Percentiles rank a stretch among this genome's conserved stretches.
phyloP scores from a whole-genome alignment of 1,139 yeast species.

The Nakaseomyces uthaithaninus region DNA sequence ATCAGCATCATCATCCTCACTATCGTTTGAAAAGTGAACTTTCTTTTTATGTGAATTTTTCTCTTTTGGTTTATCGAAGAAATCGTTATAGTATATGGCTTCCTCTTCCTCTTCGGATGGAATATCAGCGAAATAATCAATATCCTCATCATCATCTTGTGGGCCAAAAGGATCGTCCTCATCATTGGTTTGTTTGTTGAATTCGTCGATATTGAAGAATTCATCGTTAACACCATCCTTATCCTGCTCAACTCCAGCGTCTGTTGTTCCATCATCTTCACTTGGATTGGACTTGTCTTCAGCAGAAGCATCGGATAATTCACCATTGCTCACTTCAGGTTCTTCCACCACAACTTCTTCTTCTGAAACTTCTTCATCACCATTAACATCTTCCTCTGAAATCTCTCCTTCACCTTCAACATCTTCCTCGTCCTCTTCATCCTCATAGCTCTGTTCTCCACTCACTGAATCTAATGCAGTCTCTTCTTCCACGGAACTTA shows the following conservation, averaged over 20 bases:
- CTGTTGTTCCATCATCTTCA: slow-evolving; percentile 22
- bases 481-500: slow-evolving; percentile 19
- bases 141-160: slow-evolving; percentile 44
- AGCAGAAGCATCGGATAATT: slow-evolving; percentile 11
- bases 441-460: slow-evolving; percentile 21
- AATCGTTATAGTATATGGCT: slow-evolving; percentile 65
- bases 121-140: slow-evolving; percentile 59
- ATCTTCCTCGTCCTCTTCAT: slow-evolving; percentile 23
- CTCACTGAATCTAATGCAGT: slow-evolving; percentile 26
- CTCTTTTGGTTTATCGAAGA: slow-evolving; percentile 49
- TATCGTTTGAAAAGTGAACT: slow-evolving; percentile 12
- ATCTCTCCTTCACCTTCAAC: slow-evolving; percentile 14
- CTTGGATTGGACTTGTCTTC: slow-evolving; percentile 11
- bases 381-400: slow-evolving; percentile 10
- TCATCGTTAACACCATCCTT: slow-evolving; percentile 69
- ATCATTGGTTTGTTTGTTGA: slow-evolving; percentile 70
- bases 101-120: slow-evolving; percentile 59
- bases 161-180: slow-evolving; percentile 46
- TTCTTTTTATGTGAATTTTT: slow-evolving; percentile 10
- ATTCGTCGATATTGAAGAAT: slow-evolving; percentile 78
- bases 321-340: slow-evolving; percentile 18
- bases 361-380: slow-evolving; percentile 14
- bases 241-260: slow-evolving; percentile 20
- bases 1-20: slow-evolving; percentile 25
- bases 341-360: too few species aligned